Base-by-base conservation (phyloP, 164 flowering plant species). In the Nymphaea colorata region DNA sequence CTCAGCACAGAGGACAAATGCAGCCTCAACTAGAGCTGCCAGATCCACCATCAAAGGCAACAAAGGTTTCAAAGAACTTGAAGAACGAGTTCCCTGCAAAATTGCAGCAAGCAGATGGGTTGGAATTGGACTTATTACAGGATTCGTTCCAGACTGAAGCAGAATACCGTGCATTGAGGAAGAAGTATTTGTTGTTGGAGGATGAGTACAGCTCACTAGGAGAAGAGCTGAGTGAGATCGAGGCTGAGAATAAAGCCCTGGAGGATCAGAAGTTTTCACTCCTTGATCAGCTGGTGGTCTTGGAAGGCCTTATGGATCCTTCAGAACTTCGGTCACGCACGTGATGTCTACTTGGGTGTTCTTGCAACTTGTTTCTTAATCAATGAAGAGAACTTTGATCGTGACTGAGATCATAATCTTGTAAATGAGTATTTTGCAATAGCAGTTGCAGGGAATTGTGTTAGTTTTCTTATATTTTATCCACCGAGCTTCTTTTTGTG, bases 221-320 rank as follows among this genome's bases (percentile, higher is more conserved):
- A 16, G 78, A 74, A 61, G 90, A 83, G 69, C 62, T 87, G 73
- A 72, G 61, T 57, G 87, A 76, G 70, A 82, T 79, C 59, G 93
- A 87, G 75, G 79, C 77, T 45, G 90, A 84, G 65, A 78, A 86
- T 42, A 82, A 80, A 77, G 68, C 64, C 53, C 82, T 93, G 69
- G 94, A 90, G 75, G 80, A 84, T 3, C 93, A 90, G 79, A 93
- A 93, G 79, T 74, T 71, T 44, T 80, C 85, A 1, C 88, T 93
- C 16, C 67, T 93, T 78, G 98, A 90, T 74, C 83, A 90, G 72
- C 98, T 93, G 71, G 88, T 90, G 44, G 96, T 90, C 71, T 74
- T 93, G 67, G 98, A 93, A 83, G 98, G 98, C 71, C 80, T 93
- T 41, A 72, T 93, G 69, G 96, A 90, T 80, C 96, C 93, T 53